Evolutionary conservation across 1,284 basidiomycete species (phyloP).

Genomic region (Apiotrichum sp.): DNA sequence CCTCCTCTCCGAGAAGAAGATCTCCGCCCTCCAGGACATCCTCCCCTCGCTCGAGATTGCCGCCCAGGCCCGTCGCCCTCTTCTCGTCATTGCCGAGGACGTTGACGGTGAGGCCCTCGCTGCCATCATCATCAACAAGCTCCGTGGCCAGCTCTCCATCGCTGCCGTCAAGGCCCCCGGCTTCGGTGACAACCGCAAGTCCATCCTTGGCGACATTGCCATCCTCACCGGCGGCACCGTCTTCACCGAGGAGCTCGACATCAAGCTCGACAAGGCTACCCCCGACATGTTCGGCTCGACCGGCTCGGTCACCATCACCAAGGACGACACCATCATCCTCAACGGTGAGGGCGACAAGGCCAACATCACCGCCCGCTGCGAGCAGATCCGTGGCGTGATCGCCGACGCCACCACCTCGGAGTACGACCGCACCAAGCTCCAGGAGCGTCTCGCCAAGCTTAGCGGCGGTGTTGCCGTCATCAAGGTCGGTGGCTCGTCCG

Average conservation of each 20-base stretch:
- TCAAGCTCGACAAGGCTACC: slow-evolving; percentile 91
- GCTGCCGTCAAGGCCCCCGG: slow-evolving; percentile 94
- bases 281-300: slow-evolving; percentile 85
- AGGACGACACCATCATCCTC: slow-evolving; percentile 96
- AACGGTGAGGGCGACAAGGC: slow-evolving; percentile 88
- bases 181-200: slow-evolving; percentile 96
- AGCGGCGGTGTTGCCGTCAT: slow-evolving; percentile 96
- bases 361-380: slow-evolving; percentile 78
- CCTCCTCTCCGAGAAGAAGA: slow-evolving; percentile 96
- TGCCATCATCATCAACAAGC: slow-evolving; percentile 97
- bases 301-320: slow-evolving; percentile 89
- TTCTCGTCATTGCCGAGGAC: slow-evolving; percentile 96
- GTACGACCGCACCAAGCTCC: slow-evolving; percentile 91
- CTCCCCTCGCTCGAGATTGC: slow-evolving; percentile 89
- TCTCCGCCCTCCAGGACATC: slow-evolving; percentile 89
- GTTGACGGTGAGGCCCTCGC: slow-evolving; percentile 96
- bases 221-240: slow-evolving; percentile 96
- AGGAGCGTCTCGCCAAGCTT: slow-evolving; percentile 94
- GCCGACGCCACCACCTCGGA: slow-evolving; percentile 80
- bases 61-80: slow-evolving; percentile 81
- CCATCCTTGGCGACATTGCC: slow-evolving; percentile 90
- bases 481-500: slow-evolving; percentile 88
- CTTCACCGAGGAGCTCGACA: slow-evolving; percentile 96
- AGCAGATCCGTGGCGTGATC: slow-evolving; percentile 85
- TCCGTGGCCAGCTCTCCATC: slow-evolving; percentile 90